These are phyloP conservation scores for Galeopsis tetrahit DNA, from an alignment of 257 asterid genomes.

Conservation along the genomic window DNA sequence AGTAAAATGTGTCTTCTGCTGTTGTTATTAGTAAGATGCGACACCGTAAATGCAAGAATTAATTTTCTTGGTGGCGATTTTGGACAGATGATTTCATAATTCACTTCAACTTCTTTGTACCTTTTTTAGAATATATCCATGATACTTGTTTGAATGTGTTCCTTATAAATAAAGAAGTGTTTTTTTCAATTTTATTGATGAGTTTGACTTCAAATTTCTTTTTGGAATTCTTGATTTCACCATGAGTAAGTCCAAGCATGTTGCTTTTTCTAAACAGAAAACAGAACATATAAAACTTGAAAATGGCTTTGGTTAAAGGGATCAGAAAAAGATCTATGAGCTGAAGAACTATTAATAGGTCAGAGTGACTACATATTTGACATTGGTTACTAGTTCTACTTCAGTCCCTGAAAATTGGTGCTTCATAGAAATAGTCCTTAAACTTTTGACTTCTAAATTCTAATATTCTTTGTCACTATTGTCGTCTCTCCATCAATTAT, in stretches of 20 bases:
- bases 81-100: slow-evolving; percentile 12
- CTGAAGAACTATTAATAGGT: neutral
- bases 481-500: neutral
- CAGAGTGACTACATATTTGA: neutral
- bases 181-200: neutral
- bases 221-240: neutral
- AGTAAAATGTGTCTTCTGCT: too few species aligned
- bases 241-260: neutral
- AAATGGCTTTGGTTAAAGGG: neutral
- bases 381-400: neutral
- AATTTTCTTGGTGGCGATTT: neutral
- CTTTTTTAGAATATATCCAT: neutral
- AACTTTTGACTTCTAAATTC: neutral
- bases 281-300: neutral
- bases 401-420: neutral
- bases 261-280: neutral
- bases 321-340: neutral
- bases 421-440: neutral
- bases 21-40: too few species aligned
- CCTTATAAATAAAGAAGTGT: neutral
- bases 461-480: neutral
- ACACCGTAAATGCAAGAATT: too few species aligned
- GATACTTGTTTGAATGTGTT: neutral
- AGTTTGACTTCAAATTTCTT: neutral
- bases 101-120: neutral